Evolutionary conservation across 805 yeast genomes (phyloP), one percentile per base, ranked within the genome.

Genomic region (Yarrowia sp.): DNA sequence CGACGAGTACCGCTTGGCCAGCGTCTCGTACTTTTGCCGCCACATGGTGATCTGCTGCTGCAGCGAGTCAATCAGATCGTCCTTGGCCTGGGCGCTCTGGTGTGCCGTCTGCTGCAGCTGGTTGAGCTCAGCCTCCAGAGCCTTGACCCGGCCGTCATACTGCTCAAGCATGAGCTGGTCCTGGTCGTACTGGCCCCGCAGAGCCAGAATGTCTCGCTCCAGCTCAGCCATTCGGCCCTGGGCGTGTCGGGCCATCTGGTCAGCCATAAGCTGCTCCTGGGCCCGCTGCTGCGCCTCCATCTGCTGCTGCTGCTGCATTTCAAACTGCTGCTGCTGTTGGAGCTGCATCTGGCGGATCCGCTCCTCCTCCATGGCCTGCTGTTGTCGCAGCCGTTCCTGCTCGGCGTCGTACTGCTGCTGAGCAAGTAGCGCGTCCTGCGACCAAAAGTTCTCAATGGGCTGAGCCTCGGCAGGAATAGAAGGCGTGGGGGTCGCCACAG

Each of bases 1-100:
- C 76, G 92, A 97, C 1, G 96, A 87, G 75, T 92, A 92, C 68
- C 92, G 80, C 71, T 90, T 90, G 6, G 97, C 97, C 67, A 92
- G 80, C 0, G 95, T 82, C 72, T 92, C 97, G 76, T 92, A 92
- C 77, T 92, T 92, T 63, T 83, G 84, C 67, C 89, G 85, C 96
- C 97, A 92, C 67, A 83, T 82, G 28, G 75, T 78, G 44, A 89
- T 81, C 75, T 92, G 96, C 63, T 89, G 92, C 71, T 88, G 91
- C 51, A 90, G 74, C 63, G 82, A 80, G 63, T 75, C 81, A 52
- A 89, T 77, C 70, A 87, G 86, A 67, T 90, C 95, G 69, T 89
- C 91, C 70, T 89, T 90, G 5, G 92, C 81, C 1, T 85, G 84
- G 41, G 90, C 75, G 74, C 90, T 96, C 71, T 85, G 88, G 38